These are phyloP conservation scores for Trametes sanguinea DNA, from an alignment of 768 basidiomycete species.

Conservation along the genomic window DNA sequence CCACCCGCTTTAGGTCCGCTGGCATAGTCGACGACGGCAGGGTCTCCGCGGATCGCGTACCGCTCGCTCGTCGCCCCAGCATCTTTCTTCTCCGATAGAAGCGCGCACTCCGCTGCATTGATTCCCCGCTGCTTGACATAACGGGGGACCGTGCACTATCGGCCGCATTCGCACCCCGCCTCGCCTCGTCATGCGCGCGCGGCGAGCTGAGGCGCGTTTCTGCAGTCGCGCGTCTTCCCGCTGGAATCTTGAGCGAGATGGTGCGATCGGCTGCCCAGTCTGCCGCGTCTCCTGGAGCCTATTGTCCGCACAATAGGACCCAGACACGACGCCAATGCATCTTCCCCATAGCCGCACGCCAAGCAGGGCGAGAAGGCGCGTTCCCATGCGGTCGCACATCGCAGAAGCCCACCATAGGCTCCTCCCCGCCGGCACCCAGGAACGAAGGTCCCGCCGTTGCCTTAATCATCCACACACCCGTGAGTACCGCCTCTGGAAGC, in stretches of 20 bases:
- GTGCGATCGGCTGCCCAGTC: not conserved
- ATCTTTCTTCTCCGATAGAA: constrained; percentile 7
- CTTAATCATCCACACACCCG: not conserved
- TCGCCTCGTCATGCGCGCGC: not conserved
- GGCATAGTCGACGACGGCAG: too few species aligned
- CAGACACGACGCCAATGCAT: not conserved
- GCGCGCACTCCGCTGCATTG: not conserved
- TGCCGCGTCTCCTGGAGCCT: not conserved
- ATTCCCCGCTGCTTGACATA: not conserved
- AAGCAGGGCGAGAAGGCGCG: not conserved
- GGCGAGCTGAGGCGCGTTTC: not conserved
- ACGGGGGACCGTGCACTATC: constrained; percentile 17
- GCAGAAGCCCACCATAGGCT: constrained; percentile 2
- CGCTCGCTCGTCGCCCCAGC: not conserved
- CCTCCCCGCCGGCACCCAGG: constrained; percentile 1
- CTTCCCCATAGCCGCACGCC: not conserved
- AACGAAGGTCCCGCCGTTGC: not conserved
- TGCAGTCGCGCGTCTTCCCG: not conserved
- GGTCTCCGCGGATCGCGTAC: constrained; percentile 18
- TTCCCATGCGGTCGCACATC: not conserved
- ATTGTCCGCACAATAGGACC: not conserved
- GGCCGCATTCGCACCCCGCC: constrained; percentile 4
- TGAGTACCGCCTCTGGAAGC: not conserved
- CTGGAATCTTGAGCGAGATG: not conserved
- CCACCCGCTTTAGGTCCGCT: not conserved